Conservation (phyloP, 768 basidiomycete species). For the Psilocybe tampanensis region DNA sequence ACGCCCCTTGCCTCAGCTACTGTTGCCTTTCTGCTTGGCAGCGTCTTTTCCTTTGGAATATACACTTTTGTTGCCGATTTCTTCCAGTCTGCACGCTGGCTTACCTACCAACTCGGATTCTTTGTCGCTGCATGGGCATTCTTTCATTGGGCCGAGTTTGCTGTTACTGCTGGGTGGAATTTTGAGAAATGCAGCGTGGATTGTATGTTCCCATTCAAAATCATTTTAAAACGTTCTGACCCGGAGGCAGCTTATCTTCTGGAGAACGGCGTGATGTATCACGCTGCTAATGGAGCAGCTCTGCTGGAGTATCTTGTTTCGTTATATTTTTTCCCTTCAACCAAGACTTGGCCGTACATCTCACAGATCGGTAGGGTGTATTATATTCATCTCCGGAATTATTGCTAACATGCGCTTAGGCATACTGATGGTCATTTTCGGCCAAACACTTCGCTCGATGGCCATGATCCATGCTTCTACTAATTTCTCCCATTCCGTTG, state of each 20-base stretch:
- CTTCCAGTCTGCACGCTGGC: conserved; percentile 53
- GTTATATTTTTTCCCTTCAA: conserved; percentile 64
- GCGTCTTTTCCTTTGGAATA: conserved; percentile 59
- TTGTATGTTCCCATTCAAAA: conserved; percentile 59
- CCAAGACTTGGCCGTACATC: conserved; percentile 62
- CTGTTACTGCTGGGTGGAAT: conserved; percentile 96
- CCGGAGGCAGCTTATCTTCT: conserved; percentile 78
- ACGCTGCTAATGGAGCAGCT: conserved; percentile 79
- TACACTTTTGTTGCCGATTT: conserved; percentile 52
- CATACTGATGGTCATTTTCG: conserved; percentile 59
- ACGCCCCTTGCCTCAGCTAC: conserved; percentile 79
- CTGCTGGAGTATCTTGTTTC: conserved; percentile 79
- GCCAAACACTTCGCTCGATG: conserved; percentile 78
- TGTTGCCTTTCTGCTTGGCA: conserved; percentile 88
- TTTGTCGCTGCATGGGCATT: conserved; percentile 82
- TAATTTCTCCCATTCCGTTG: conserved; percentile 92
- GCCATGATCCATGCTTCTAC: conserved; percentile 98
- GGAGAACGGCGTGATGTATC: conserved; percentile 87
- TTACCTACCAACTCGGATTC: conserved; percentile 77
- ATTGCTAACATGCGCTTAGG: conserved; percentile 45
- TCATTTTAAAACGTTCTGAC: conserved; percentile 3
- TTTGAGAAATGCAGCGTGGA: conserved; percentile 88
- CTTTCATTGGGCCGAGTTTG: conserved; percentile 95
- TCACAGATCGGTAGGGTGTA: conserved; percentile 55
- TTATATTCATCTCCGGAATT: background rate